Base-by-base conservation (phyloP, 2,329 filamentous ascomycete genomes). In the Hysterium pulicare region DNA sequence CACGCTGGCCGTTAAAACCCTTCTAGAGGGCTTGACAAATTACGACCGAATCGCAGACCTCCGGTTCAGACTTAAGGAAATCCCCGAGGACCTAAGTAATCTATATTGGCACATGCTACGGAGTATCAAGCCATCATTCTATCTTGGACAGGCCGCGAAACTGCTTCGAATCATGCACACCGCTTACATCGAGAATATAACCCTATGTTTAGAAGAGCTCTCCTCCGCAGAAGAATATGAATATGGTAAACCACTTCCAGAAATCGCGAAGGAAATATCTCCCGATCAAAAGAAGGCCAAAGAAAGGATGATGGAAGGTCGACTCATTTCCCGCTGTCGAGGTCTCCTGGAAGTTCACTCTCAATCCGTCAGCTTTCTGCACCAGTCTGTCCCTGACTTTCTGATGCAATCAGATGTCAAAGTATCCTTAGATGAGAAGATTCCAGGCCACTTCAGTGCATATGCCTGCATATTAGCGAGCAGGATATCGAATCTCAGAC, bases 41-140 rank as follows among this genome's bases (percentile, higher is more conserved):
- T 38, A 34, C 2, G 48, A 50, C 32, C 37, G 20, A 4, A 10
- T 41, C 2, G 4, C 15, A 9, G 17, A 38, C n/a, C 35, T 48
- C 5, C 23, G 19, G 16, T 7, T 33, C 37, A 30, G 46, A n/a
- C 36, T 48, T 2, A 13, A 24, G 3, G 26, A 16, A 2, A 3
- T 48, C 2, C 46, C 38, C 3, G 17, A 34, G 3, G 42, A 46
- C 20, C 33, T 48, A 3, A 31, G 42, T 17, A 3, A 10, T 9
- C 41, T 48, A n/a, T 48, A 40, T 35, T n/a, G 43, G 13, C 22
- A 46, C 2, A 38, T 48, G 2, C 20, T 46, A 11, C 22, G 26
- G 2, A 34, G 34, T 16, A 23, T 48, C 4, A 42, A 54, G 3
- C 3, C 3, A 3, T 8, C 45, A 1, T 55, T 52, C 21, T 30